A percentile compares a stretch with the other conserved stretches of the same genome.
Evolutionary conservation across 2,329 filamentous ascomycete genomes (phyloP).

Genomic region (Apiospora phragmitis): DNA sequence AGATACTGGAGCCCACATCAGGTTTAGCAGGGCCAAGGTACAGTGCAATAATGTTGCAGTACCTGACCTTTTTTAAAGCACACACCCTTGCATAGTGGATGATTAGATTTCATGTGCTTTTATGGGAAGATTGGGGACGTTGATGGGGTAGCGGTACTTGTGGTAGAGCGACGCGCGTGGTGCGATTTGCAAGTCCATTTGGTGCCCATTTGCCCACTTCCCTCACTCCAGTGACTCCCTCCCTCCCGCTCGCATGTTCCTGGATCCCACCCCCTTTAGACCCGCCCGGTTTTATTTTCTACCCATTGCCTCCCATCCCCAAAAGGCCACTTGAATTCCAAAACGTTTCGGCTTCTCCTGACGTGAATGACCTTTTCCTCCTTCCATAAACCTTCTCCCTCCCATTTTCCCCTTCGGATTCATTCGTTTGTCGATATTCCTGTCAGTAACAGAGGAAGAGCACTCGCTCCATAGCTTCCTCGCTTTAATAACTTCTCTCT

Average conservation of each 20-base stretch:
- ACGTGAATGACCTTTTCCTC: slow-evolving; percentile 31
- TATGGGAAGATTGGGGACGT: not conserved
- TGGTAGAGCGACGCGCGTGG: not conserved
- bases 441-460: slow-evolving; percentile 30
- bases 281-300: slow-evolving; percentile 10
- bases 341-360: slow-evolving; percentile 39
- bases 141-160: not conserved
- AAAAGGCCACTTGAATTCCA: slow-evolving; percentile 27
- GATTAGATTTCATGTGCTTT: slow-evolving; percentile 4
- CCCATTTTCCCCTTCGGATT: slow-evolving; percentile 35
- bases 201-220: slow-evolving; percentile 5
- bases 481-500: slow-evolving; percentile 30
- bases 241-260: slow-evolving; percentile 7
- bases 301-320: not conserved
- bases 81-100: slow-evolving; percentile 4
- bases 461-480: slow-evolving; percentile 36
- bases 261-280: slow-evolving; percentile 10
- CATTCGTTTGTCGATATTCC: slow-evolving; percentile 40
- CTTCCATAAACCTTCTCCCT: slow-evolving; percentile 24
- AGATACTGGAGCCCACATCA: not conserved
- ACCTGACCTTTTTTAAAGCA: slow-evolving; percentile 1
- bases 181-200: not conserved
- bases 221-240: slow-evolving; percentile 7
- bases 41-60: not conserved
- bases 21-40: not conserved